Evolutionary conservation across 306 rosid genomes (phyloP), one percentile per base, ranked within the genome.

Genomic region (Glycine latifolia): DNA sequence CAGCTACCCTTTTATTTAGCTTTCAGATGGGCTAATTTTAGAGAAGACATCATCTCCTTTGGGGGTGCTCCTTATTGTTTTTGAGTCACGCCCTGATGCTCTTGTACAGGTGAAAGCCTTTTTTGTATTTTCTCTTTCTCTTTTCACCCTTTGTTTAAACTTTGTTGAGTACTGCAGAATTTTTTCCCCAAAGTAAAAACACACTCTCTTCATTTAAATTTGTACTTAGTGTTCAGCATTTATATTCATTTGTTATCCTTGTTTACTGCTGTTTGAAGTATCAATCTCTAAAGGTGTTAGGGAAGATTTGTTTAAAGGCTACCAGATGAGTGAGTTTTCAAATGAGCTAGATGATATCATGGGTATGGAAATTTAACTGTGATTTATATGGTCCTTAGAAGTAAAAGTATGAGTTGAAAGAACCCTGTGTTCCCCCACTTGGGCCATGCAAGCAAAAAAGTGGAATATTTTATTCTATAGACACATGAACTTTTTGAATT

Each of bases 1-100:
- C 69, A 8, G 26, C 71, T 65, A 37, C 78, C 81, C 61, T 56
- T 86, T 50, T 70, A 47, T 84, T 71, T 91, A 96, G 99, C 86
- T 95, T 83, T 90, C 97, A 78, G 98, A 95, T 78, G 98, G 97
- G 85, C 90, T 95, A 62, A 73, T 93, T 82, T 89, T 95, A 67
- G 99, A 95, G 85, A 95, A 95, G 90, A 93, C 97, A 47, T 91
- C 99, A 59, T 89, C 97, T 82, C 99, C 99, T 53, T 77, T 95
- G 83, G 99, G 99, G 53, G 98, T 95, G 81, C 97, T 95, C 63
- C 86, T 95, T 85, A 92, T 95, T 84, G 89, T 95, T 77, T 95
- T 95, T 56, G 99, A 95, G 86, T 92, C 99, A 86, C 99, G 99
- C 79, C 99, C 99, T 14, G 99, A 95, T 67, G 99, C 98, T 9